Conservation (phyloP, 164 flowering plant species). For the Annona cherimola region DNA sequence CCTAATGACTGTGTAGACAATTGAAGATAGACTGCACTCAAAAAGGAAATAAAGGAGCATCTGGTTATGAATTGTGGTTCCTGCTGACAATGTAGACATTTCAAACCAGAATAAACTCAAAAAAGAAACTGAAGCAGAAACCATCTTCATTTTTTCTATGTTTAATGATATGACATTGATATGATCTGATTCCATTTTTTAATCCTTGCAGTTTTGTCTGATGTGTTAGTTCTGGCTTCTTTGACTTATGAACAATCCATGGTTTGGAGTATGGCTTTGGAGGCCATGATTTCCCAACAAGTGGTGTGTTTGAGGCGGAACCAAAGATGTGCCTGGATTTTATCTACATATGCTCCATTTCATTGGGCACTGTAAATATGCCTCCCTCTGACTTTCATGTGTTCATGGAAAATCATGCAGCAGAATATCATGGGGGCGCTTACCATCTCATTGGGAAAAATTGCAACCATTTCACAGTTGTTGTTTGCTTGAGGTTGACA, state of each 20-base stretch:
- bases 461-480: slow-evolving; percentile 84
- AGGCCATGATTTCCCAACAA: slow-evolving; percentile 74
- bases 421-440: slow-evolving; percentile 82
- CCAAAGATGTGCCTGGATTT: slow-evolving; percentile 81
- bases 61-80: no score
- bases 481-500: slow-evolving; percentile 46
- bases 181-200: no score
- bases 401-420: slow-evolving; percentile 54
- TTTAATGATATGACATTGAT: no score
- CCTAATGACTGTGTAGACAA: no score
- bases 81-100: no score
- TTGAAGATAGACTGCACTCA: no score
- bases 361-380: slow-evolving; percentile 49
- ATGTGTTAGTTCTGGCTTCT: no score
- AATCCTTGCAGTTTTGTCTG: no score
- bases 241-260: slow-evolving; percentile 42
- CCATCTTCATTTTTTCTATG: no score
- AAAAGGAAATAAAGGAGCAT: no score
- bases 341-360: slow-evolving; percentile 53
- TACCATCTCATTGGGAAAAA: slow-evolving; percentile 81
- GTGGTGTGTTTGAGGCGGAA: slow-evolving; percentile 91
- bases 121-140: no score
- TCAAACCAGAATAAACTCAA: no score
- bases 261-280: slow-evolving; percentile 91
- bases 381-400: slow-evolving; percentile 47